Percentiles rank a stretch among this genome's conserved stretches.
Evolutionary conservation across 768 basidiomycete genomes (phyloP).

Genomic region (Leccinum aurantiacum): DNA sequence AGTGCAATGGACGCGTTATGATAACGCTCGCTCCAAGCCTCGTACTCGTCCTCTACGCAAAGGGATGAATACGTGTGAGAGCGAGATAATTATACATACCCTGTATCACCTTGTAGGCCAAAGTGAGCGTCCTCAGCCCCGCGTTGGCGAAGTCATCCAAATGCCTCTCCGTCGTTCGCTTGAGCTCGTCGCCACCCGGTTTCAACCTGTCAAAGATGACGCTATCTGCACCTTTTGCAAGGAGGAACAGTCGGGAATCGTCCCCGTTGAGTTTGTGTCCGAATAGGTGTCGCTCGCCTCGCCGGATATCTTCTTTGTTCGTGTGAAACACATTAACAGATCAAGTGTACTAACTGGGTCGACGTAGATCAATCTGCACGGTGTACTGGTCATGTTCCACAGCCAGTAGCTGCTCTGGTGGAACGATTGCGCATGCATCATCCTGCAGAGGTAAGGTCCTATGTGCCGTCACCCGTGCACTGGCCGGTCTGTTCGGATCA

Average conservation of each 20-base stretch:
- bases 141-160: slow-evolving; percentile 85
- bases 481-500: no score
- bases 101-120: slow-evolving; percentile 85
- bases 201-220: slow-evolving; percentile 92
- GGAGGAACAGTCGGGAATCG: slow-evolving; percentile 63
- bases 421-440: no score
- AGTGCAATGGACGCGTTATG: slow-evolving; percentile 76
- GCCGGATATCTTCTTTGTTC: no score
- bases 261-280: slow-evolving; percentile 56
- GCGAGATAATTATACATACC: slow-evolving; percentile 41
- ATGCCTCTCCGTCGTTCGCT: slow-evolving; percentile 76
- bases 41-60: slow-evolving; percentile 69
- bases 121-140: slow-evolving; percentile 87
- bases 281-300: no score
- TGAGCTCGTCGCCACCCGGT: slow-evolving; percentile 66
- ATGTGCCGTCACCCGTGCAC: no score
- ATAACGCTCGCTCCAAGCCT: slow-evolving; percentile 75
- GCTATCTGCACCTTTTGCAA: slow-evolving; percentile 95
- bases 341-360: no score
- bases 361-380: no score
- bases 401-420: no score
- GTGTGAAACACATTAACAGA: no score
- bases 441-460: no score
- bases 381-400: no score
- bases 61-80: slow-evolving; percentile 1